Conservation (phyloP, 495 filamentous ascomycete genomes). For the Penicillium turbatum region DNA sequence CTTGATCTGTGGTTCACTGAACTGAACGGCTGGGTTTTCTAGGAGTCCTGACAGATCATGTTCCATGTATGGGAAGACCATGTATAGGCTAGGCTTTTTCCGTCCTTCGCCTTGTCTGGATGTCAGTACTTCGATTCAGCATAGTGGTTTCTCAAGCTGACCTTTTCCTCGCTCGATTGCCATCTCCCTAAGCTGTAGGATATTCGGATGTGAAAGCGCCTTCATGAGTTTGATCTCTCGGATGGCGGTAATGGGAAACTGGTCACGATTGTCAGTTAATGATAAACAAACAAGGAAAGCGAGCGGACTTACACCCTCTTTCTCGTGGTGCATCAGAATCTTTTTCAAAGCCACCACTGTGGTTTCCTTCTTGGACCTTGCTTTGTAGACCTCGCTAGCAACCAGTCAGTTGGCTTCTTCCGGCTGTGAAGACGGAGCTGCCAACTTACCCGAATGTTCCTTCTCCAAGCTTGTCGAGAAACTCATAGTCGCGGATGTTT, state of each 20-base stretch:
- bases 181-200: slow-evolving; percentile 90
- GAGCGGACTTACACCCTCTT: slow-evolving; percentile 67
- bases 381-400: slow-evolving; percentile 83
- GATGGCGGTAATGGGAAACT: slow-evolving; percentile 95
- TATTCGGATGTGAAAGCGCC: slow-evolving; percentile 83
- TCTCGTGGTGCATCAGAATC: slow-evolving; percentile 93
- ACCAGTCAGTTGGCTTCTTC: slow-evolving; percentile 13
- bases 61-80: slow-evolving; percentile 99
- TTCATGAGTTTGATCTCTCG: slow-evolving; percentile 98
- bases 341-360: slow-evolving; percentile 87
- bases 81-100: slow-evolving; percentile 88
- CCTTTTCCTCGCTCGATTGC: slow-evolving; percentile 77
- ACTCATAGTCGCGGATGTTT: slow-evolving; percentile 80
- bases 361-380: slow-evolving; percentile 67
- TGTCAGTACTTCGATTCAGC: slow-evolving; percentile 7
- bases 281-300: background rate
- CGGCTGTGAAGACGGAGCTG: too few species aligned
- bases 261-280: slow-evolving; percentile 4
- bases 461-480: slow-evolving; percentile 89
- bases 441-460: slow-evolving; percentile 86
- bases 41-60: slow-evolving; percentile 94
- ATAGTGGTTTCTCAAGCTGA: slow-evolving; percentile 21
- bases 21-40: slow-evolving; percentile 84
- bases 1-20: slow-evolving; percentile 89
- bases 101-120: slow-evolving; percentile 58